Percentiles rank a stretch among this genome's conserved stretches.
phyloP scores from a whole-genome alignment of 208 protist species.

The Leishmania mexicana region DNA sequence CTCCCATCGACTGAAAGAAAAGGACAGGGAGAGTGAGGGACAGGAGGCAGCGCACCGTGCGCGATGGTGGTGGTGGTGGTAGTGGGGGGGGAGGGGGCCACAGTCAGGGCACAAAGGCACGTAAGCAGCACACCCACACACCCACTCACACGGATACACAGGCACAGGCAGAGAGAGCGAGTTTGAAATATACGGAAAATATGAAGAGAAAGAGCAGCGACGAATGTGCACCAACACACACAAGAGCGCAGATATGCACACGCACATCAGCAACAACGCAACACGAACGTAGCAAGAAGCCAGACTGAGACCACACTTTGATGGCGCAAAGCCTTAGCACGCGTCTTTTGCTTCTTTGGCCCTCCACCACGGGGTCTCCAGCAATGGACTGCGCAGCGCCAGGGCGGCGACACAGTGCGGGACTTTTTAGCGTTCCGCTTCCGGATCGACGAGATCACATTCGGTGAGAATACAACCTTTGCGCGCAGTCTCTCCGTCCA shows the following conservation, averaged over 20 bases:
- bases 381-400: slow-evolving; percentile 4
- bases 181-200: background rate
- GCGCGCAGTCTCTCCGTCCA: slow-evolving; percentile 41
- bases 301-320: background rate
- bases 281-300: background rate
- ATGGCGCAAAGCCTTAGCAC: slow-evolving; percentile 6
- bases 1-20: no score
- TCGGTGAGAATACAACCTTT: slow-evolving; percentile 43
- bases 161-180: background rate
- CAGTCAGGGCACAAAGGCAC: slow-evolving; percentile 5
- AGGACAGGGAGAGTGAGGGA: background rate
- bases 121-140: background rate
- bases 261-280: background rate
- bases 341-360: background rate
- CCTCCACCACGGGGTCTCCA: background rate
- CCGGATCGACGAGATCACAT: slow-evolving; percentile 24
- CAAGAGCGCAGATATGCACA: background rate
- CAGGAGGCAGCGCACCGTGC: background rate
- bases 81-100: background rate
- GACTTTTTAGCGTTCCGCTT: slow-evolving; percentile 28
- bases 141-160: background rate
- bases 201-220: background rate
- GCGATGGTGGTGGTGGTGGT: background rate
- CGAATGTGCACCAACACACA: background rate
- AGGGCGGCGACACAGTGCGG: slow-evolving; percentile 59